A percentile compares a stretch with the other conserved stretches of the same genome.
These are phyloP conservation scores for Yamadazyma paraphyllophila DNA, from an alignment of 805 yeast species.

Conservation along the genomic window DNA sequence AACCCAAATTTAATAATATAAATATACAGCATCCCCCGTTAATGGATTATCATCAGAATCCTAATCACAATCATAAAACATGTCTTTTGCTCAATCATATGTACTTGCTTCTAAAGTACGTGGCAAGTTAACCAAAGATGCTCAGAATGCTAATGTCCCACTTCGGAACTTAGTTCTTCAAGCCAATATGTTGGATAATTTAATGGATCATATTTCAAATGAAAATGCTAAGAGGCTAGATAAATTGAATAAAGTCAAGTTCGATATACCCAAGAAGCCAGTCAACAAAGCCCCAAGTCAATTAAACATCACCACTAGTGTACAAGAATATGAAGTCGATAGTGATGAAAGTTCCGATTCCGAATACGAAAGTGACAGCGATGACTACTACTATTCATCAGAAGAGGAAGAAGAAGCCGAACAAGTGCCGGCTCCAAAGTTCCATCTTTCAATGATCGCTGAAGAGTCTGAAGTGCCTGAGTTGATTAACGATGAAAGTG, in stretches of 20 bases:
- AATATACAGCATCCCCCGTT: slow-evolving; percentile 6
- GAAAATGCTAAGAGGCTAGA: slow-evolving; percentile 27
- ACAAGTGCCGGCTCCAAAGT: slow-evolving; percentile 3
- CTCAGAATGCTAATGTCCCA: slow-evolving; percentile 54
- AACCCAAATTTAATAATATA: slow-evolving; percentile 1
- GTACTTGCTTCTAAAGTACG: slow-evolving; percentile 64
- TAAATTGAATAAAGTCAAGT: slow-evolving; percentile 14
- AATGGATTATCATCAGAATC: not conserved
- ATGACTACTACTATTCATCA: slow-evolving; percentile 20
- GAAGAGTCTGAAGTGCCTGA: slow-evolving; percentile 15
- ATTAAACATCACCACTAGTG: slow-evolving; percentile 20
- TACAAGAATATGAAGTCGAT: slow-evolving; percentile 40
- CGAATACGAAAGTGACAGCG: slow-evolving; percentile 18
- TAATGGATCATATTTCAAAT: slow-evolving; percentile 51
- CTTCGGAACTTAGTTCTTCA: slow-evolving; percentile 62
- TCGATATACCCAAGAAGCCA: slow-evolving; percentile 10
- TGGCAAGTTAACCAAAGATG: slow-evolving; percentile 60
- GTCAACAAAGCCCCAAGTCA: slow-evolving; percentile 11
- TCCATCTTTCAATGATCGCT: slow-evolving; percentile 8
- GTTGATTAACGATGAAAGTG: slow-evolving; percentile 7
- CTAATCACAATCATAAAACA: slow-evolving; percentile 3
- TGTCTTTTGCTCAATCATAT: slow-evolving; percentile 53
- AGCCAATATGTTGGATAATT: slow-evolving; percentile 65
- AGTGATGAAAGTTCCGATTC: slow-evolving; percentile 29
- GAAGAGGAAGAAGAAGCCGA: slow-evolving; percentile 20